Percentiles rank a stretch among this genome's conserved stretches.
These are phyloP conservation scores for Biscutella auriculata DNA, from an alignment of 441 rosid genomes.

Conservation along the genomic window DNA sequence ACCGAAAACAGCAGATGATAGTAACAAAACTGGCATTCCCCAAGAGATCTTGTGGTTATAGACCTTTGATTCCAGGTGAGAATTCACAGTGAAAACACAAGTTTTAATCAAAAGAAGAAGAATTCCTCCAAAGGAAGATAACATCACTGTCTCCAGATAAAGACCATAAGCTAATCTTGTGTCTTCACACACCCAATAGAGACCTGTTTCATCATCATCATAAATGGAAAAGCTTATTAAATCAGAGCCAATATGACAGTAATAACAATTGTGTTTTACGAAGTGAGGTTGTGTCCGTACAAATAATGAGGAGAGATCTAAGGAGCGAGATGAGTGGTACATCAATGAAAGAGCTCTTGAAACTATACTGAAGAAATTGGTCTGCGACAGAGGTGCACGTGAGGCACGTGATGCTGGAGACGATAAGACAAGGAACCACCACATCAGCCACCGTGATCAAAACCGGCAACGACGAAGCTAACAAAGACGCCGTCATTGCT, in stretches of 20 bases:
- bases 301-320: constrained; percentile 63
- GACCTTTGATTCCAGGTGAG: constrained; percentile 38
- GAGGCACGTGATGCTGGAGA: constrained; percentile 63
- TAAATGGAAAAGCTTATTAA: not conserved
- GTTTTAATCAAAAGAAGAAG: constrained; percentile 64
- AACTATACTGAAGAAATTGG: constrained; percentile 51
- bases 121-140: constrained; percentile 54
- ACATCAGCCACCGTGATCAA: constrained; percentile 68
- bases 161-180: constrained; percentile 68
- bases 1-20: constrained; percentile 67
- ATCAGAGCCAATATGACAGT: not conserved
- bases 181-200: constrained; percentile 56
- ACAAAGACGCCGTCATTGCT: constrained; percentile 81
- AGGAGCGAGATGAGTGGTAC: constrained; percentile 63
- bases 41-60: constrained; percentile 53
- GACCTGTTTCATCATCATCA: constrained; percentile 37
- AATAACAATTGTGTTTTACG: not conserved
- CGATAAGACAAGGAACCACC: constrained; percentile 41
- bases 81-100: constrained; percentile 58
- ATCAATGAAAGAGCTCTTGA: constrained; percentile 66
- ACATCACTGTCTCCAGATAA: constrained; percentile 69
- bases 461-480: constrained; percentile 72
- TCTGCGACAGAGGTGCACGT: constrained; percentile 45
- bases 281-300: constrained; percentile 27
- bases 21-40: constrained; percentile 85